Evolutionary conservation across 192 early-diverging fungal species (phyloP), one percentile per base, ranked within the genome.

Genomic region (Mortierella antarctica): DNA sequence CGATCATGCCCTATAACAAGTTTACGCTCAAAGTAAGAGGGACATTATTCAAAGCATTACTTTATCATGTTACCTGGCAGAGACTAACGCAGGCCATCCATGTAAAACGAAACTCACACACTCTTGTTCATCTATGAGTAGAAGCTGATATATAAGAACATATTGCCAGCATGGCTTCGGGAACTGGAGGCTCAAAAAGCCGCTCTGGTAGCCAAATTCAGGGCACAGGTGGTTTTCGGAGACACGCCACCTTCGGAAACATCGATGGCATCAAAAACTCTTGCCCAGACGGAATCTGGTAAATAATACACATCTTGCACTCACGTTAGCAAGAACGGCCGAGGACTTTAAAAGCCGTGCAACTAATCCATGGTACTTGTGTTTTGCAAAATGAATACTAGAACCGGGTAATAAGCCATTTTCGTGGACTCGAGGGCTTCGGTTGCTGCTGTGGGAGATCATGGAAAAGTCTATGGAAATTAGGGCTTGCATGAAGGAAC

Each of bases 111-210:
- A 12, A 60, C 7, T 49, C 14, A 7, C 9, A n/a, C 47, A 62
- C 48, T 49, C 21, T 41, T 41, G 9, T 48, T n/a, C 14, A 7
- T 62, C 31, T 31, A 31, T 31, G 31, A 21, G 18, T 53, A 69
- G 67, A 69, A 60, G 51, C 57, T 69, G 42, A 47, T 69, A 10
- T 69, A 69, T 31, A 69, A 51, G 57, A 60, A 60, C 48, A 69
- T 69, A 13, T n/a, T 69, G 20, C 67, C 67, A 10, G 57, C 50
- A 41, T 69, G 67, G 67, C 51, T 48, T 11, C 57, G 9, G 20
- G 67, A 69, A 7, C 57, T 69, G 17, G 57, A 69, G 42, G 5
- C 21, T 2, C 67, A 69, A 20, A 39, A 41, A 2, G 31, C 51
- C 7, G 5, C 1, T 11, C 50, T 60, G 57, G 39, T 69, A 0